Percentiles rank a stretch among this genome's conserved stretches.
phyloP scores from a whole-genome alignment of 495 filamentous ascomycete species.

The Neurospora sp. region DNA sequence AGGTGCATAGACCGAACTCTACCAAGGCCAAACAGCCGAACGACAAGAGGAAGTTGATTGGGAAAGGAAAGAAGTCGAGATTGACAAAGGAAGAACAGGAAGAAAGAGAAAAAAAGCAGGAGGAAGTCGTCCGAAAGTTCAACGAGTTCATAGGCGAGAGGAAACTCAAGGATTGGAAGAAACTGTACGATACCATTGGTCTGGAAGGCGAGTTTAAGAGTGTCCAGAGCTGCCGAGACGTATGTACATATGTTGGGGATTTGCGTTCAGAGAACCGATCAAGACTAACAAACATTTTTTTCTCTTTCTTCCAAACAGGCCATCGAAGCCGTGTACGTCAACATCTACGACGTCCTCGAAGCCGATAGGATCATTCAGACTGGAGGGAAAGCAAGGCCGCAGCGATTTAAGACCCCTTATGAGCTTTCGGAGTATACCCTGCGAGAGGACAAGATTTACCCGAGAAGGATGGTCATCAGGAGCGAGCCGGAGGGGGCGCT shows the following conservation, averaged over 20 bases:
- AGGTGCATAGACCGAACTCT: not conserved
- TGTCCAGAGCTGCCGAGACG: not conserved
- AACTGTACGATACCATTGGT: not conserved
- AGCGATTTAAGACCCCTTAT: not conserved
- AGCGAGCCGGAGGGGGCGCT: not conserved
- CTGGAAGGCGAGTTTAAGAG: not conserved
- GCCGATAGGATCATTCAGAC: fast-evolving
- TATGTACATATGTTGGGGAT: not conserved
- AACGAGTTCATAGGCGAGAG: not conserved
- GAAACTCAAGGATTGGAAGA: not conserved
- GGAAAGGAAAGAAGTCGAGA: not conserved
- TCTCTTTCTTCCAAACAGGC: not conserved
- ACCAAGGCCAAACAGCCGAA: not conserved
- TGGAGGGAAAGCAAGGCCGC: not conserved
- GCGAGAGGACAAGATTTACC: not conserved
- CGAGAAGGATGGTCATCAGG: too few species aligned
- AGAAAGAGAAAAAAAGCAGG: not conserved
- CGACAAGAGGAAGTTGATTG: not conserved
- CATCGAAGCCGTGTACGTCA: not conserved
- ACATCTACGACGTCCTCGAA: not conserved
- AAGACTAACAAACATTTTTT: not conserved
- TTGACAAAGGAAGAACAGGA: not conserved
- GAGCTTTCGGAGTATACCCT: not conserved
- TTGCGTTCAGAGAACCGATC: not conserved
- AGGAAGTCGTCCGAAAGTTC: not conserved